Conservation (phyloP, 2,329 filamentous ascomycete species). For the Talaromyces sp. region DNA sequence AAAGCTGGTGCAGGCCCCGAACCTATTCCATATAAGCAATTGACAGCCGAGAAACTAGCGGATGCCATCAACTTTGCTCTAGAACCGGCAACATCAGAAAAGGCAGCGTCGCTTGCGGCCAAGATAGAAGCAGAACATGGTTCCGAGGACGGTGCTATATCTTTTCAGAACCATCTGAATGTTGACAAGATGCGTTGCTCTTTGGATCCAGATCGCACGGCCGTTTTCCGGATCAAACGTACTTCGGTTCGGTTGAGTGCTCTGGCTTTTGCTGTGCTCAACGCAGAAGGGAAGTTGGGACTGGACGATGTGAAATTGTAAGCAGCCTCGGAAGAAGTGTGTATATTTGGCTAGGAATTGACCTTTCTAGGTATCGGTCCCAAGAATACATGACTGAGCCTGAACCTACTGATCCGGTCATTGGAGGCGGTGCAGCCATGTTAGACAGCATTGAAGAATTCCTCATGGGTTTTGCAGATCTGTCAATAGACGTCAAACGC, state of each 20-base stretch:
- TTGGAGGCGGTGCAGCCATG: slow-evolving; percentile 69
- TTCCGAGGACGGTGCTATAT: slow-evolving; percentile 58
- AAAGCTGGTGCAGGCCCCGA: slow-evolving; percentile 66
- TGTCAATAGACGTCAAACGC: slow-evolving; percentile 41
- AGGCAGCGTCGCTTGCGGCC: slow-evolving; percentile 54
- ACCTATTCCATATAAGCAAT: slow-evolving; percentile 63
- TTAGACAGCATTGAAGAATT: slow-evolving; percentile 78
- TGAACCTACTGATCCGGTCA: slow-evolving; percentile 73
- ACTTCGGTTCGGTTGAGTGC: slow-evolving; percentile 65
- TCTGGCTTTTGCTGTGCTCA: slow-evolving; percentile 46
- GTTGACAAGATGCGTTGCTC: slow-evolving; percentile 64
- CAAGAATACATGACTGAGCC: slow-evolving; percentile 71
- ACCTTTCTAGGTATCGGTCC: slow-evolving; percentile 42
- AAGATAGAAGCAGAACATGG: slow-evolving; percentile 50
- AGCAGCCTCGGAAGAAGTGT: slow-evolving; percentile 24
- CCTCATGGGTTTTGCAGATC: slow-evolving; percentile 74
- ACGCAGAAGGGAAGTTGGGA: slow-evolving; percentile 4
- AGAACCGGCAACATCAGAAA: slow-evolving; percentile 54
- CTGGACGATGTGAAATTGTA: slow-evolving; percentile 70
- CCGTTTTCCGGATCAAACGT: slow-evolving; percentile 68
- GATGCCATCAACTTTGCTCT: slow-evolving; percentile 59
- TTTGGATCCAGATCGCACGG: slow-evolving; percentile 61
- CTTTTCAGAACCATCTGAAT: slow-evolving; percentile 67
- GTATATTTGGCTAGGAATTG: neutral
- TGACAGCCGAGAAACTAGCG: slow-evolving; percentile 62